A percentile compares a stretch with the other conserved stretches of the same genome.
phyloP scores from a whole-genome alignment of 1,139 yeast genomes.

The Lodderomyces jiufengensis region DNA sequence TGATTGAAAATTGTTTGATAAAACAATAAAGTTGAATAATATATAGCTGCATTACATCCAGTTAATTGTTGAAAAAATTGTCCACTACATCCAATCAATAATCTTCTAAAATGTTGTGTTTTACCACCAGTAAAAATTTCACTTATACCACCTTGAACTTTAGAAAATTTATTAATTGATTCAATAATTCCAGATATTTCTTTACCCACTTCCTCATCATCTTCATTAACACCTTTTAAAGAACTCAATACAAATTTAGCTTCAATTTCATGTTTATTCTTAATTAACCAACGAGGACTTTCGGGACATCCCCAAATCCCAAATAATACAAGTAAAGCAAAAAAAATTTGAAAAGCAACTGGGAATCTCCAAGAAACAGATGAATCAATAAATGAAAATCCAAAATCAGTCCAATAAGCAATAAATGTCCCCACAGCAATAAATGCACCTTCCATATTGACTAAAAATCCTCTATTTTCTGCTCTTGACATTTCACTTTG shows the following conservation, averaged over 20 bases:
- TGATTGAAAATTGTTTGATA: constrained; percentile 45
- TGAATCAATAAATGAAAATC: constrained; percentile 52
- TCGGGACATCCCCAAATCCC: constrained; percentile 51
- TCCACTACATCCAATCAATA: constrained; percentile 59
- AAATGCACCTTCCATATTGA: constrained; percentile 65
- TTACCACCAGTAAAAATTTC: constrained; percentile 59
- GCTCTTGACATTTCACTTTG: constrained; percentile 79
- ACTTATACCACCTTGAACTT: constrained; percentile 36
- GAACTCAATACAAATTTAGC: constrained; percentile 42
- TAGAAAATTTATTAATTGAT: constrained; percentile 37
- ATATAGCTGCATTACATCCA: constrained; percentile 67
- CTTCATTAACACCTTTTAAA: constrained; percentile 31
- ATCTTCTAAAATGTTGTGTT: constrained; percentile 52
- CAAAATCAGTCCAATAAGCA: constrained; percentile 78
- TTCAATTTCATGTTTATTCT: constrained; percentile 48
- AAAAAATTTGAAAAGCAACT: constrained; percentile 42
- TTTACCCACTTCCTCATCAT: constrained; percentile 45
- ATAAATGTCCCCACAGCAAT: constrained; percentile 68
- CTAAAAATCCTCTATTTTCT: constrained; percentile 67
- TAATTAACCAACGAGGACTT: constrained; percentile 71
- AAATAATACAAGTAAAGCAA: constrained; percentile 32
- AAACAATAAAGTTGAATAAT: constrained; percentile 62
- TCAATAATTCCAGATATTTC: constrained; percentile 39
- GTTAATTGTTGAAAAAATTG: constrained; percentile 54
- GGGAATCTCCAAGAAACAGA: constrained; percentile 52